Conservation (phyloP, 2,329 filamentous ascomycete species). For the Rutstroemia sp. region DNA sequence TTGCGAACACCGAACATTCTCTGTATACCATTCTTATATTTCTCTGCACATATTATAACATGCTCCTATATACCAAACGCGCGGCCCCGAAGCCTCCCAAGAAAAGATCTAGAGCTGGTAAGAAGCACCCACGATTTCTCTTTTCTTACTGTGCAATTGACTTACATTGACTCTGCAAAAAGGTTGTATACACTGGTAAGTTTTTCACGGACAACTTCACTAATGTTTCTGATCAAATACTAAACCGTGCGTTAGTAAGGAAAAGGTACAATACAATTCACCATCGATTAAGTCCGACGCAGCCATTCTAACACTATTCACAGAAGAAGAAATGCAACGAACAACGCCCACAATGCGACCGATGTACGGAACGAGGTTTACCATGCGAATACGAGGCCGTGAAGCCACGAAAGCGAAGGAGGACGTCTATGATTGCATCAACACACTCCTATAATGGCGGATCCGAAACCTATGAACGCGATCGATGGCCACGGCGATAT, state of each 20-base stretch:
- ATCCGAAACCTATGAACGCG: slow-evolving; percentile 15
- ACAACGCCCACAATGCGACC: slow-evolving; percentile 26
- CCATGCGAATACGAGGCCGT: slow-evolving; percentile 29
- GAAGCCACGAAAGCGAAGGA: slow-evolving; percentile 23
- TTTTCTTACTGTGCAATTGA: background rate
- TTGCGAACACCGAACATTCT: background rate
- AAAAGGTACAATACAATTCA: slow-evolving; percentile 24
- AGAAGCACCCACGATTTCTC: slow-evolving; percentile 18
- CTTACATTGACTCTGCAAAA: slow-evolving; percentile 15
- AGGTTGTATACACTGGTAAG: slow-evolving; percentile 30
- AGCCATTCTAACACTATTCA: slow-evolving; percentile 9
- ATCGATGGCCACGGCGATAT: slow-evolving; percentile 20
- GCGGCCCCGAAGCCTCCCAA: slow-evolving; percentile 53
- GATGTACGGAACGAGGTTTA: slow-evolving; percentile 24
- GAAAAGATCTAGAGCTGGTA: slow-evolving; percentile 51
- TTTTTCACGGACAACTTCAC: background rate
- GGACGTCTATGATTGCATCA: slow-evolving; percentile 15
- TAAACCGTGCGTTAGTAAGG: slow-evolving; percentile 25
- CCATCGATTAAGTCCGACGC: background rate
- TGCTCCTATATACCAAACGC: slow-evolving; percentile 52
- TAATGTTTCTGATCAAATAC: background rate
- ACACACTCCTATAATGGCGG: slow-evolving; percentile 16
- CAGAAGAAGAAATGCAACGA: slow-evolving; percentile 32
- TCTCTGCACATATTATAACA: slow-evolving; percentile 22
- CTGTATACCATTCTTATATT: background rate